These are phyloP conservation scores for Spizellomyces punctatus DNA, from an alignment of 192 early-diverging fungal species.

Conservation along the genomic window DNA sequence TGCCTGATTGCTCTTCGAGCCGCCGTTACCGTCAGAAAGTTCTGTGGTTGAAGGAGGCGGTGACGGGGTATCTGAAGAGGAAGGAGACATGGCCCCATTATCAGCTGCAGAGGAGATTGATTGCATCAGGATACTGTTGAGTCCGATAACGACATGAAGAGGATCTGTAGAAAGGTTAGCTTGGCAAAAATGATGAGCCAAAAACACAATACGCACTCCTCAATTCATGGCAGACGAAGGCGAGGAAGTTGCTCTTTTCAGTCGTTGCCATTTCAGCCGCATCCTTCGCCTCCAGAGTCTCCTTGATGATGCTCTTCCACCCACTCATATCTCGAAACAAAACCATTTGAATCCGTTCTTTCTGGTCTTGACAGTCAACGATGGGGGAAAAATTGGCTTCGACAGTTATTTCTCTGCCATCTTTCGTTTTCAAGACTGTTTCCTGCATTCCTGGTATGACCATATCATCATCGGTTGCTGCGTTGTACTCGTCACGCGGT, in stretches of 20 bases:
- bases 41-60: background rate
- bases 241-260: slow-evolving; percentile 34
- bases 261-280: slow-evolving; percentile 26
- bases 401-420: slow-evolving; percentile 22
- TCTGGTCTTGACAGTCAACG: slow-evolving; percentile 28
- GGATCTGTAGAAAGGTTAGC: slow-evolving; percentile 21
- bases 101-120: background rate
- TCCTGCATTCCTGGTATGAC: slow-evolving; percentile 24
- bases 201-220: slow-evolving; percentile 24
- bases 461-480: background rate
- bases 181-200: background rate
- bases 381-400: slow-evolving; percentile 40
- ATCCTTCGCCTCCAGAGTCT: slow-evolving; percentile 34
- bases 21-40: background rate
- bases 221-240: slow-evolving; percentile 43
- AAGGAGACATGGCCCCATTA: background rate
- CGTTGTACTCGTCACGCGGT: background rate
- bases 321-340: slow-evolving; percentile 33
- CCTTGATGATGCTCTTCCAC: slow-evolving; percentile 18
- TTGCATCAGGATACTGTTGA: slow-evolving; percentile 26
- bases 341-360: slow-evolving; percentile 32
- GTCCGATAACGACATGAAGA: slow-evolving; percentile 35
- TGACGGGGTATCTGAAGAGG: background rate
- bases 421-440: slow-evolving; percentile 21
- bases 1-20: background rate